Evolutionary conservation across 805 yeast species (phyloP), one percentile per base, ranked within the genome.

Genomic region (Starmerella bombicola): DNA sequence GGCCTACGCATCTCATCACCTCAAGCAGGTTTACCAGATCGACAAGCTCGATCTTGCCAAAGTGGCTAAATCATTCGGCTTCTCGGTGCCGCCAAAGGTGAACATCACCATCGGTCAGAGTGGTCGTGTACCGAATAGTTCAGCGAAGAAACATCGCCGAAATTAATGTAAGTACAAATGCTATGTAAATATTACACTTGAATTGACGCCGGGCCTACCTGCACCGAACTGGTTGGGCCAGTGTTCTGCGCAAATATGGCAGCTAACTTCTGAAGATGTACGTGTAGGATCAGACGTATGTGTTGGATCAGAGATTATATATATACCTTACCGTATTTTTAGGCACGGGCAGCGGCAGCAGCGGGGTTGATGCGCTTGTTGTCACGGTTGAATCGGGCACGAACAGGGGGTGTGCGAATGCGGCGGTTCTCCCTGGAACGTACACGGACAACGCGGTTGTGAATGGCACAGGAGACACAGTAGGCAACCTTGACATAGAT

Each of bases 391-490:
- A 82, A 91, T 77, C 98, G 88, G 73, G 80, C 95, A 74, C 99
- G 86, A 66, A 78, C 86, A 61, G 99, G 99, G 56, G 99, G 97
- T 70, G 97, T 65, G 79, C 99, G 86, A 74, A 81, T 70, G 74
- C 91, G 88, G 80, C 99, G 91, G 77, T 86, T 93, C 60, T 80
- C 74, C 77, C 97, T 82, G 56, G 97, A 91, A 79, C 99, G 91
- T 61, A 91, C 99, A 77, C 99, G 91, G 66, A 91, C 98, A 63
- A 91, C 82, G 84, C 95, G 91, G 72, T 95, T 93, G 79, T 91
- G 99, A 62, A 91, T 88, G 62, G 99, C 99, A 74, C 99, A 91
- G 53, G 98, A 91, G 62, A 91, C 91, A 80, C 99, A 91, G 91
- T 91, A 91, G 80, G 88, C 96, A 70, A 88, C 78, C 78, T 91